A percentile compares a stretch with the other conserved stretches of the same genome.
phyloP scores from a whole-genome alignment of 306 rosid genomes.

The Oemleria cerasiformis region DNA sequence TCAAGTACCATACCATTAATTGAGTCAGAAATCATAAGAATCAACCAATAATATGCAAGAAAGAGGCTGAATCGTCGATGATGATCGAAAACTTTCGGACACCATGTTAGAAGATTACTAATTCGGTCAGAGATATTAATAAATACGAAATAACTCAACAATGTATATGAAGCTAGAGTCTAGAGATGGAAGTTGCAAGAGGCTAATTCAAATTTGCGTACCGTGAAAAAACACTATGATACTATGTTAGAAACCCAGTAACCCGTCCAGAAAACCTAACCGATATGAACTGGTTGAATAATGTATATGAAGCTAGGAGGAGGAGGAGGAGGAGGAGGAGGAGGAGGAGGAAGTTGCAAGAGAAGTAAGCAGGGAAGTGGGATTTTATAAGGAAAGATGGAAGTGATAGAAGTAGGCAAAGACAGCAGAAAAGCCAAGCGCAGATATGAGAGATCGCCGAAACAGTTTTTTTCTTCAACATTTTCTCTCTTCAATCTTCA shows the following conservation, averaged over 20 bases:
- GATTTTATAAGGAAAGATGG: slow-evolving; percentile 16
- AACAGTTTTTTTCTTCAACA: slow-evolving; percentile 18
- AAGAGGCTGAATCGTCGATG: too few species aligned
- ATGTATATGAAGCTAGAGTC: not conserved
- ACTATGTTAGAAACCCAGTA: not conserved
- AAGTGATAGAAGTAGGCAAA: slow-evolving; percentile 14
- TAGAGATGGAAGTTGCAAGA: too few species aligned
- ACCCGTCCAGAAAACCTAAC: too few species aligned
- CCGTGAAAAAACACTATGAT: not conserved
- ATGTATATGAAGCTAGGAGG: not conserved
- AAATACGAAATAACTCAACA: not conserved
- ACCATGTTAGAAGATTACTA: too few species aligned
- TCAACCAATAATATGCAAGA: too few species aligned
- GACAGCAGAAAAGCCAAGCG: slow-evolving; percentile 25
- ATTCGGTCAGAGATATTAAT: too few species aligned
- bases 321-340: not conserved
- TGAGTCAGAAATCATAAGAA: too few species aligned
- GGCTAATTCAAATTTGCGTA: too few species aligned
- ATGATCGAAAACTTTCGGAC: too few species aligned
- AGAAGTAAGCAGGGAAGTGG: slow-evolving; percentile 7
- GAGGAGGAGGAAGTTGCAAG: not conserved
- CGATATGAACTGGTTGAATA: not conserved
- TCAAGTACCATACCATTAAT: too few species aligned
- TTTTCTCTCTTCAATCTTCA: not conserved
- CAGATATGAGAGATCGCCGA: slow-evolving; percentile 25